Conservation (phyloP, 2,329 filamentous ascomycete genomes). For the Gyromitra esculenta region DNA sequence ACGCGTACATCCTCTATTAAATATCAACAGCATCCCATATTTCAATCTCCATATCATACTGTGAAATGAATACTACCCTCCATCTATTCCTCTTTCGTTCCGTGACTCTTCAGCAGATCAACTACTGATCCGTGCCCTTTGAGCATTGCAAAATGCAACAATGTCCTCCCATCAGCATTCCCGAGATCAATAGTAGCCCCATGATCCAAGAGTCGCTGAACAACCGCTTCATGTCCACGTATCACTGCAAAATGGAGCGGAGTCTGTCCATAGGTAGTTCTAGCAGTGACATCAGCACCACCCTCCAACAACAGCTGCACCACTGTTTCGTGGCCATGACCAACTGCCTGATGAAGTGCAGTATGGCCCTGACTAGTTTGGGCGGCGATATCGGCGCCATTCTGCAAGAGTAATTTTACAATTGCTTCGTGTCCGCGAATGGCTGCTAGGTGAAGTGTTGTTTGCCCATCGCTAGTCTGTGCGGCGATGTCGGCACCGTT, state of each 20-base stretch:
- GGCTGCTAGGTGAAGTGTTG: conserved; percentile 48
- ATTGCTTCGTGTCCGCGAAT: conserved; percentile 39
- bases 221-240: conserved; percentile 37
- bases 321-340: conserved; percentile 38
- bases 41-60: conserved; percentile 12
- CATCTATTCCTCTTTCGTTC: not conserved
- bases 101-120: conserved; percentile 35
- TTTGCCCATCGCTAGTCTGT: conserved; percentile 44
- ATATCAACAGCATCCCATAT: not conserved
- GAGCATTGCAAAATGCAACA: conserved; percentile 44
- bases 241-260: conserved; percentile 44
- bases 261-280: conserved; percentile 41
- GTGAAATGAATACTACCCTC: conserved; percentile 7
- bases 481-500: conserved; percentile 32
- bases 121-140: conserved; percentile 38
- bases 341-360: conserved; percentile 45
- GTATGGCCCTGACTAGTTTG: conserved; percentile 41
- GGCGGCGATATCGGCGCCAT: conserved; percentile 41
- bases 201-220: conserved; percentile 28
- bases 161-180: conserved; percentile 34
- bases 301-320: conserved; percentile 33
- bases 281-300: conserved; percentile 42
- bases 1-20: conserved; percentile 1
- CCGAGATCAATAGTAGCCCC: conserved; percentile 38
- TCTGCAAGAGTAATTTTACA: conserved; percentile 38